A percentile compares a stretch with the other conserved stretches of the same genome.
Conservation (phyloP, 2,329 filamentous ascomycete genomes). For the Tolypocladium ovalisporum region DNA sequence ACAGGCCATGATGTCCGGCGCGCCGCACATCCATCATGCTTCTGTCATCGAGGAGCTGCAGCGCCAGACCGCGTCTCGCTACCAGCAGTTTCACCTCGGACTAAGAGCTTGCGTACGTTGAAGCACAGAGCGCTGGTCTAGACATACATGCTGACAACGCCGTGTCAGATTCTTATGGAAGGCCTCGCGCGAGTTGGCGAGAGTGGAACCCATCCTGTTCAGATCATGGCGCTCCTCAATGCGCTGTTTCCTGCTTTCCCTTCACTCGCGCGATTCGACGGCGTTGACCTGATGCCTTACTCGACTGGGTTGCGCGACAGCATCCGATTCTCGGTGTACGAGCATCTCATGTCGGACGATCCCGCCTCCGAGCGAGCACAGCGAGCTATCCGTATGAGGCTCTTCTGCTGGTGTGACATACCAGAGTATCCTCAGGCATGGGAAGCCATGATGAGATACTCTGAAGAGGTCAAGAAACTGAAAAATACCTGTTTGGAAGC, state of each 20-base stretch:
- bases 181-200: conserved; percentile 7
- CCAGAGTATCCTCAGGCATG: conserved; percentile 17
- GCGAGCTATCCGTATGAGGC: conserved; percentile 16
- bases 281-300: conserved; percentile 16
- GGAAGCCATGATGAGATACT: conserved; percentile 18
- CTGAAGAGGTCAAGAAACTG: conserved; percentile 21
- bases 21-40: conserved; percentile 4
- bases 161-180: conserved; percentile 15
- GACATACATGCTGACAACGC: neutral
- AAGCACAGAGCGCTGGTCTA: neutral
- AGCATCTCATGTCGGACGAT: conserved; percentile 18
- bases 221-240: conserved; percentile 23
- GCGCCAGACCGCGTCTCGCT: conserved; percentile 15
- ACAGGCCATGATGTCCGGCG: conserved; percentile 4
- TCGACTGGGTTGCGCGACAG: conserved; percentile 20
- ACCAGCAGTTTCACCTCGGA: conserved; percentile 18
- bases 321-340: conserved; percentile 22
- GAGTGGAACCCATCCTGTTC: conserved; percentile 5
- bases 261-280: conserved; percentile 10
- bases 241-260: conserved; percentile 20
- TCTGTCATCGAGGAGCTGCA: conserved; percentile 19
- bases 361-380: conserved; percentile 8
- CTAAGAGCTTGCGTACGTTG: conserved; percentile 20
- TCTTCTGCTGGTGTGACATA: conserved; percentile 21
- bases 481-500: conserved; percentile 17